Percentiles rank a stretch among this genome's conserved stretches.
phyloP scores from a whole-genome alignment of 225 moss, liverwort and hornwort genomes.

The Sphagnum contortum region DNA sequence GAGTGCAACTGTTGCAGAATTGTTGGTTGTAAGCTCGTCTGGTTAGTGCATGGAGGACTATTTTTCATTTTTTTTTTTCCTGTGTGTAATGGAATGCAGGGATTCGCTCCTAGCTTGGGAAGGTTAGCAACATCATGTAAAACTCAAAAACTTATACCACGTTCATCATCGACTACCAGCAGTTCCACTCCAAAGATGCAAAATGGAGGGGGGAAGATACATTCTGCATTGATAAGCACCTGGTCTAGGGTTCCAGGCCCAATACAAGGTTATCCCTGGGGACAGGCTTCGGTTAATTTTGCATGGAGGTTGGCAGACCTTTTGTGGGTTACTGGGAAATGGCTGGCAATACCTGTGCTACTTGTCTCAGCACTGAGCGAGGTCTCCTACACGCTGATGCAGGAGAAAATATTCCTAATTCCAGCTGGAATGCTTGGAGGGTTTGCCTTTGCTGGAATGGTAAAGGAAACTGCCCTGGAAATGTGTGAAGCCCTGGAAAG shows the following conservation, averaged over 20 bases:
- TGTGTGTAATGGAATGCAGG: no score
- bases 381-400: slow-evolving; percentile 38
- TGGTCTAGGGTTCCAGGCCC: slow-evolving; percentile 33
- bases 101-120: no score
- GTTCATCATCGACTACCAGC: slow-evolving; percentile 23
- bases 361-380: slow-evolving; percentile 51
- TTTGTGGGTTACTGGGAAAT: slow-evolving; percentile 43
- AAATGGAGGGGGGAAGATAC: slow-evolving; percentile 10
- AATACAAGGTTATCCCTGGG: slow-evolving; percentile 44
- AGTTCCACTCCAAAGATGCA: slow-evolving; percentile 1
- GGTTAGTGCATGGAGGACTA: no score
- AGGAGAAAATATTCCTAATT: slow-evolving; percentile 35
- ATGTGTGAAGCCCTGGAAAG: slow-evolving; percentile 14
- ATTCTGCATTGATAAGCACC: slow-evolving; percentile 7
- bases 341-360: slow-evolving; percentile 47
- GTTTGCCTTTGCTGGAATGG: slow-evolving; percentile 36
- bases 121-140: no score
- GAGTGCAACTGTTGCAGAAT: no score
- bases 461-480: slow-evolving; percentile 36
- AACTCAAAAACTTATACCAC: slow-evolving; percentile 2
- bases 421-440: slow-evolving; percentile 35
- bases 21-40: no score
- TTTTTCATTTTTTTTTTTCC: no score
- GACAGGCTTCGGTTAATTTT: slow-evolving; percentile 23
- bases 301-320: slow-evolving; percentile 25